Evolutionary conservation across 2,329 filamentous ascomycete species (phyloP).

Genomic region (Pseudofabraea citricarpa): DNA sequence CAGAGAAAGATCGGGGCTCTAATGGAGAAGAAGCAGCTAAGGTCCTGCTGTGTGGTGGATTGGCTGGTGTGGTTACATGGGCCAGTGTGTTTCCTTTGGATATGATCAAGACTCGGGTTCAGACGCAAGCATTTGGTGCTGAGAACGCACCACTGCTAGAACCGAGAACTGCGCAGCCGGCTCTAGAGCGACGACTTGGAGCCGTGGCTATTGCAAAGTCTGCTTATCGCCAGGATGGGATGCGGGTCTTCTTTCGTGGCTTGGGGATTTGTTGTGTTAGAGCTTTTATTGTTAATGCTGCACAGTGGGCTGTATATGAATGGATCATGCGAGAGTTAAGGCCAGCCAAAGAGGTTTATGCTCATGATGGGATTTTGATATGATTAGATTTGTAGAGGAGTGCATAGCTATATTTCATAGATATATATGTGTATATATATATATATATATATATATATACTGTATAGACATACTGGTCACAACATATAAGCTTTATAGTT

Average conservation of each 20-base stretch:
- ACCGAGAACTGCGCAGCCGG: slow-evolving; percentile 11
- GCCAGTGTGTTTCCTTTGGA: slow-evolving; percentile 86
- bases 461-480: too few relatives aligned
- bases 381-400: neutral
- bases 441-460: too few relatives aligned
- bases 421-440: too few relatives aligned
- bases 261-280: slow-evolving; percentile 77
- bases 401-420: too few relatives aligned
- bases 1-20: slow-evolving; percentile 14
- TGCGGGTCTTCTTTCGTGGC: slow-evolving; percentile 64
- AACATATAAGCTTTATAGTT: too few relatives aligned
- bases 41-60: slow-evolving; percentile 75
- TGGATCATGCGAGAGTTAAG: slow-evolving; percentile 66
- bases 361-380: neutral
- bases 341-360: slow-evolving; percentile 10
- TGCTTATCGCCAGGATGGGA: slow-evolving; percentile 61
- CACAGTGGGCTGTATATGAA: slow-evolving; percentile 90
- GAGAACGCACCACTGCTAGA: slow-evolving; percentile 29
- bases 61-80: slow-evolving; percentile 88
- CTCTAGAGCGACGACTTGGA: slow-evolving; percentile 32
- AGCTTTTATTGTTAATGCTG: slow-evolving; percentile 89
- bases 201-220: slow-evolving; percentile 60
- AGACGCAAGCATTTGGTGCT: slow-evolving; percentile 54
- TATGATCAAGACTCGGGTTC: slow-evolving; percentile 88
- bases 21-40: slow-evolving; percentile 50